Evolutionary conservation across 306 rosid species (phyloP), one percentile per base, ranked within the genome.

Genomic region (Cucumis cinereus): DNA sequence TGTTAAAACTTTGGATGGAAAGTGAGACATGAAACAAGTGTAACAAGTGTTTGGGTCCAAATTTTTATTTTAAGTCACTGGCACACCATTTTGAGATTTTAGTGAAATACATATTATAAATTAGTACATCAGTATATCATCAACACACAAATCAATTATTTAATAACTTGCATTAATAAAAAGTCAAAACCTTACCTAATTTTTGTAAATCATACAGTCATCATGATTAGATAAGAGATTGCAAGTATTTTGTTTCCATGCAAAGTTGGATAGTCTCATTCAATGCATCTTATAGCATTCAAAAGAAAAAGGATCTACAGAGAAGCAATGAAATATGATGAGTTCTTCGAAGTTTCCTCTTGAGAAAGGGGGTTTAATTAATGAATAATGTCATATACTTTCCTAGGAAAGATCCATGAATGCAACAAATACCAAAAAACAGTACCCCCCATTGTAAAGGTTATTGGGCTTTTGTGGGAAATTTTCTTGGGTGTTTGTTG

Each of bases 401-500:
- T 38, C 5, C 19, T 67, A n/a, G 33, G 38, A 22, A 45, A 68
- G 13, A 13, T 43, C 74, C 54, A 68, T 40, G 55, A 67, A 20
- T 23, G 24, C 16, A 79, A 75, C 85, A 22, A 64, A 70, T 56
- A 85, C 88, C 75, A 74, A 77, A 45, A 85, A 79, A 58, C 67
- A 72, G 79, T 63, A 77, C 76, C 62, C 33, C 49, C 83, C 87
- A 16, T 77, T 56, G 79, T 84, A 89, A 87, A 87, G 83, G 85
- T 83, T 88, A 80, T 82, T 81, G 17, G 17, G 56, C 83, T 57
- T 77, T 82, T 73, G 78, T 74, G 86, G 80, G 82, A 73, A 77
- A 73, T 22, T 80, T 84, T 85, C 88, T 20, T n/a, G 96, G 85
- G 85, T 79, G 41, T 64, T 89, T 87, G 83, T 84, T 69, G 74